Evolutionary conservation across 1,139 yeast genomes (phyloP).

Genomic region (Yamadazyma diddensiae): DNA sequence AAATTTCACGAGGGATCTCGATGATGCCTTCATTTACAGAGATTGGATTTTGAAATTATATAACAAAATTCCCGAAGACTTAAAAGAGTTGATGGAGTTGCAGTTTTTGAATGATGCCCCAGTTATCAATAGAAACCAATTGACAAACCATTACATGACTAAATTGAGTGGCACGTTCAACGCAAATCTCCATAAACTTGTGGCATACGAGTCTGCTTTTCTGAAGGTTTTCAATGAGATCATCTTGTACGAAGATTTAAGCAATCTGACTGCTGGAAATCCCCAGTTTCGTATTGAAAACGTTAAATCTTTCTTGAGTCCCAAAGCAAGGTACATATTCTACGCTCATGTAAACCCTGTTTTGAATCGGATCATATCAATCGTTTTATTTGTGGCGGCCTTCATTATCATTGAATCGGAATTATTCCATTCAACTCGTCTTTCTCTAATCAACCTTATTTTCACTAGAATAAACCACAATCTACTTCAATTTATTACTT

Average conservation of each 20-base stretch:
- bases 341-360: conserved; percentile 46
- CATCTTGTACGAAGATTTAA: conserved; percentile 40
- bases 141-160: conserved; percentile 33
- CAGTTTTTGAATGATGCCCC: conserved; percentile 24
- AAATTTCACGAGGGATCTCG: conserved; percentile 32
- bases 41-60: conserved; percentile 42
- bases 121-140: conserved; percentile 32
- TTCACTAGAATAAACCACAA: conserved; percentile 21
- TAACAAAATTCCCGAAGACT: conserved; percentile 32
- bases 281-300: conserved; percentile 29
- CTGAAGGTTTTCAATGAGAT: conserved; percentile 31
- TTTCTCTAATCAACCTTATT: conserved; percentile 59
- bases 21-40: conserved; percentile 31
- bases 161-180: conserved; percentile 38
- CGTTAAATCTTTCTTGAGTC: conserved; percentile 20
- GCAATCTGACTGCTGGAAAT: conserved; percentile 25
- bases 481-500: conserved; percentile 32
- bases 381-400: conserved; percentile 38
- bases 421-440: conserved; percentile 63
- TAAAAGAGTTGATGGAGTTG: conserved; percentile 34
- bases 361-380: conserved; percentile 39
- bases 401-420: conserved; percentile 68
- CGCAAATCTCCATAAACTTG: conserved; percentile 33
- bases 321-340: conserved; percentile 26
- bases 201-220: conserved; percentile 44